These are phyloP conservation scores for Arabis alpina DNA, from an alignment of 345 rosid species.

Conservation along the genomic window DNA sequence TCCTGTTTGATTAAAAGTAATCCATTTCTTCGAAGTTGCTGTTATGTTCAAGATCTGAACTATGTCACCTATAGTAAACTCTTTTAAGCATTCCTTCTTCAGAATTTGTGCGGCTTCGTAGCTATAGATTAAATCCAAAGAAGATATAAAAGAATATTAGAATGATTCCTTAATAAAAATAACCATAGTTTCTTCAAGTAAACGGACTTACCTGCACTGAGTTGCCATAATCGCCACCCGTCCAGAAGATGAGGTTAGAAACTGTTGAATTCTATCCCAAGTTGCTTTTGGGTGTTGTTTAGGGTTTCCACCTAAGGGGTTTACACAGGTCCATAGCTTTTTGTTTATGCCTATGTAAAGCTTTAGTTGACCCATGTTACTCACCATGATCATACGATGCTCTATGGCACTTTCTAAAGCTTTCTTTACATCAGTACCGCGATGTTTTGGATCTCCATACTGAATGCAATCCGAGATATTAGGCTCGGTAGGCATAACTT, in stretches of 20 bases:
- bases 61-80: constrained; percentile 63
- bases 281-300: constrained; percentile 56
- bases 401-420: constrained; percentile 73
- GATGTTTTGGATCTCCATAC: constrained; percentile 69
- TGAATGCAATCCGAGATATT: constrained; percentile 79
- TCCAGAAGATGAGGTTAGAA: constrained; percentile 61
- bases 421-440: constrained; percentile 61
- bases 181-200: not conserved
- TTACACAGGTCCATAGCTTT: constrained; percentile 77
- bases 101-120: constrained; percentile 77
- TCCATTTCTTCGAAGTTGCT: constrained; percentile 67
- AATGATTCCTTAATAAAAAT: not conserved
- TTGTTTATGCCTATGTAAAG: constrained; percentile 71
- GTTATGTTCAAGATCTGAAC: constrained; percentile 73
- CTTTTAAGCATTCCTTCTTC: constrained; percentile 61
- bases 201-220: constrained; percentile 62
- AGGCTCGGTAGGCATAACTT: constrained; percentile 71
- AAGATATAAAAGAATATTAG: constrained; percentile 4
- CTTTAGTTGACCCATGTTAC: constrained; percentile 56
- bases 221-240: constrained; percentile 59
- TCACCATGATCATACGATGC: constrained; percentile 65
- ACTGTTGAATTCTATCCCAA: constrained; percentile 69
- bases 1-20: constrained; percentile 62
- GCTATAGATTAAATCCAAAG: constrained; percentile 46
- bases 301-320: constrained; percentile 66